These are phyloP conservation scores for Nicotiana otophora DNA, from an alignment of 257 asterid species.

Conservation along the genomic window DNA sequence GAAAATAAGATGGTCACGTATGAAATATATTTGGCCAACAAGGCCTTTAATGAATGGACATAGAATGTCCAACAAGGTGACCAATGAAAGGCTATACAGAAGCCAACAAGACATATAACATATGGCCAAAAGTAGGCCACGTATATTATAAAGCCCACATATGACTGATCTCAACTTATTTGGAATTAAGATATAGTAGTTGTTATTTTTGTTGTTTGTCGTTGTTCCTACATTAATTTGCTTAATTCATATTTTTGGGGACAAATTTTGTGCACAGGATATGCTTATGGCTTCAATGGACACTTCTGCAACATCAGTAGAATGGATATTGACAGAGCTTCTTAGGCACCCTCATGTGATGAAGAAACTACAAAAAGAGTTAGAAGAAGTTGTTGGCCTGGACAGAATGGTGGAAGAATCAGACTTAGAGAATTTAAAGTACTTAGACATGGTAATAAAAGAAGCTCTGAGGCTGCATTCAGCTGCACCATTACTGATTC, in stretches of 20 bases:
- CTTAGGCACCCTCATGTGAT: slow-evolving; percentile 13
- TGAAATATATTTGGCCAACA: too few species aligned
- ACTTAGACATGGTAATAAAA: slow-evolving; percentile 20
- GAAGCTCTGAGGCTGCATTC: slow-evolving; percentile 29
- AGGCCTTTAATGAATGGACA: too few species aligned
- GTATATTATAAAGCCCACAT: too few species aligned
- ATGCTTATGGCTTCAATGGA: slow-evolving; percentile 24
- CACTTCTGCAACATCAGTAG: slow-evolving; percentile 19
- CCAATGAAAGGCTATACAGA: too few species aligned
- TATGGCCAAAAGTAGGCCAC: too few species aligned
- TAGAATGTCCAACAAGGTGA: too few species aligned
- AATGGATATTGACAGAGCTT: slow-evolving; percentile 23
- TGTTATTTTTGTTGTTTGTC: too few species aligned
- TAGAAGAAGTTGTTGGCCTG: slow-evolving; percentile 21
- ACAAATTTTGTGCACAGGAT: slow-evolving; percentile 13
- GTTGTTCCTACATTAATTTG: too few species aligned
- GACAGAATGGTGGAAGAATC: slow-evolving; percentile 17
- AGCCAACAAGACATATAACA: too few species aligned
- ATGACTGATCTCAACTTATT: neutral
- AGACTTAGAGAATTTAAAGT: slow-evolving; percentile 11
- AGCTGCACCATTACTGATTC: slow-evolving; percentile 20
- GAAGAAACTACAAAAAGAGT: slow-evolving; percentile 20
- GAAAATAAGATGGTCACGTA: too few species aligned
- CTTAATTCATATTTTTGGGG: neutral
- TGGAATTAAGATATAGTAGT: neutral